A percentile compares a stretch with the other conserved stretches of the same genome.
Evolutionary conservation across 1,284 basidiomycete genomes (phyloP).

Genomic region (Malassezia restricta): DNA sequence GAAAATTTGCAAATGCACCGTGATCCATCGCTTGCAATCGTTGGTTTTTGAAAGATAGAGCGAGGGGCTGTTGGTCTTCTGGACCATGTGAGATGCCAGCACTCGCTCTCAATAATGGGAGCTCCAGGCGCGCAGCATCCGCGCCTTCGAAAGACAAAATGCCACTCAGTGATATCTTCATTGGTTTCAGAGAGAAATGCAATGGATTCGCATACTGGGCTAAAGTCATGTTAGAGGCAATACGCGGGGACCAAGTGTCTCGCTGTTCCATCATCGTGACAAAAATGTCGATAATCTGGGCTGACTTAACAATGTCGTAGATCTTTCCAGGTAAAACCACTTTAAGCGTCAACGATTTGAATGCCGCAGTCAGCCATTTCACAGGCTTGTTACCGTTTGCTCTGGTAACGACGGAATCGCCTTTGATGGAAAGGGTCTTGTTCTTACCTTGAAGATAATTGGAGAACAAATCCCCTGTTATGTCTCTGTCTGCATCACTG

Average conservation of each 20-base stretch:
- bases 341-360: constrained; percentile 57
- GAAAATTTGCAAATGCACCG: constrained; percentile 54
- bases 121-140: constrained; percentile 55
- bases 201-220: constrained; percentile 66
- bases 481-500: constrained; percentile 51
- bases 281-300: constrained; percentile 56
- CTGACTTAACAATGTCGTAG: constrained; percentile 60
- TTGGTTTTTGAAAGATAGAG: constrained; percentile 53
- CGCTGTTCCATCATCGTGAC: constrained; percentile 50
- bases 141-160: constrained; percentile 51
- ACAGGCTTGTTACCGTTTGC: constrained; percentile 51
- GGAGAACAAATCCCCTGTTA: constrained; percentile 58
- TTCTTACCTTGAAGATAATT: constrained; percentile 59
- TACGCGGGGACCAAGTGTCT: constrained; percentile 25
- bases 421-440: constrained; percentile 55
- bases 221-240: constrained; percentile 50
- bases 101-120: constrained; percentile 50
- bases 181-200: constrained; percentile 60
- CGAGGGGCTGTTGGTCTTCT: constrained; percentile 50
- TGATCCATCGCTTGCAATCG: constrained; percentile 55
- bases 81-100: constrained; percentile 62
- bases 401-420: constrained; percentile 54
- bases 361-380: constrained; percentile 59
- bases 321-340: constrained; percentile 59
- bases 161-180: constrained; percentile 54